A percentile compares a stretch with the other conserved stretches of the same genome.
Evolutionary conservation across 169 alveolate genomes (phyloP).

Genomic region (Plasmodium malariae): DNA sequence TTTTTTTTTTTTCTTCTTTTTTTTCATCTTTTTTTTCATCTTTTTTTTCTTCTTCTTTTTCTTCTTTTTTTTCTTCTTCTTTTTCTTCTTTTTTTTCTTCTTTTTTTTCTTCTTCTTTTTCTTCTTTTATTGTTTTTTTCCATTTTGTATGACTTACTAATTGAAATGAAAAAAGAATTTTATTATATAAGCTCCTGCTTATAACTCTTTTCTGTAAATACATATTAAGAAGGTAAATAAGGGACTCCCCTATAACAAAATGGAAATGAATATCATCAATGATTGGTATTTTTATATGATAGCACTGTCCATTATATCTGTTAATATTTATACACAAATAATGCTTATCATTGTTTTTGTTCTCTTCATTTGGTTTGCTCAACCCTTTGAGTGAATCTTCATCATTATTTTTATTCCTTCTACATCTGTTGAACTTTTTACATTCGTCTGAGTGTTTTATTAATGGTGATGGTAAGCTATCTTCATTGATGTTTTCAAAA

Average conservation of each 20-base stretch:
- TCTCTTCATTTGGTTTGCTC: not conserved
- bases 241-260: slow-evolving; percentile 46
- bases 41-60: too few relatives aligned
- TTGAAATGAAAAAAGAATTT: slow-evolving; percentile 54
- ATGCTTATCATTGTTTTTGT: not conserved
- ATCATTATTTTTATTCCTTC: not conserved
- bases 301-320: slow-evolving; percentile 51
- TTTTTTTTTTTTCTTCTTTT: too few relatives aligned
- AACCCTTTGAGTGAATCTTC: not conserved
- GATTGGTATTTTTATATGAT: slow-evolving; percentile 42
- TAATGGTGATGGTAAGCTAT: slow-evolving; percentile 43
- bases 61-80: too few relatives aligned
- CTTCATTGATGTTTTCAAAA: slow-evolving; percentile 48
- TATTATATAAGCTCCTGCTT: slow-evolving; percentile 23
- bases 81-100: too few relatives aligned
- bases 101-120: not conserved
- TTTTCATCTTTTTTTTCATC: too few relatives aligned
- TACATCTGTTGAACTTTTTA: slow-evolving; percentile 1
- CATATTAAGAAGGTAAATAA: slow-evolving; percentile 33
- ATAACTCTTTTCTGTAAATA: slow-evolving; percentile 48
- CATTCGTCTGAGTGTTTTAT: slow-evolving; percentile 66
- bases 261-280: slow-evolving; percentile 34
- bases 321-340: slow-evolving; percentile 60
- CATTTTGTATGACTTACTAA: slow-evolving; percentile 11
- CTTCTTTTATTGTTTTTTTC: not conserved